Conservation (phyloP, 2,329 filamentous ascomycete species). For the Pestalotiopsis sp. region DNA sequence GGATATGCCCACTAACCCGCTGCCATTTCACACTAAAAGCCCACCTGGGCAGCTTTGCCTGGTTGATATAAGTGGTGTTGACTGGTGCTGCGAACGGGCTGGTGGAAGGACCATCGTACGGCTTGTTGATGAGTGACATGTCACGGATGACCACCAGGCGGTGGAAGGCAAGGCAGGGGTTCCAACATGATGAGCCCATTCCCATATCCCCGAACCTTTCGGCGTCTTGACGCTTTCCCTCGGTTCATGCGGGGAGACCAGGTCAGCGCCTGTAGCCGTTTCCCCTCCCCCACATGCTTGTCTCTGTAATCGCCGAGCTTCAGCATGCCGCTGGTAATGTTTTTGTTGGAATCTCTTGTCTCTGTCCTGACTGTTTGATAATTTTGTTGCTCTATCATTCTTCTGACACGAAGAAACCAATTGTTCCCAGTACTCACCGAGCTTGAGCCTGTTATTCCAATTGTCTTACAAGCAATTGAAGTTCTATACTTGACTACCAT, state of each 20-base stretch:
- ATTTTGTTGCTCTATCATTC: not conserved
- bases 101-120: not conserved
- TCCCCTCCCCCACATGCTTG: slow-evolving; percentile 5
- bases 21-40: not conserved
- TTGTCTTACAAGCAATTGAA: not conserved
- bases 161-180: not conserved
- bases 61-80: not conserved
- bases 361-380: not conserved
- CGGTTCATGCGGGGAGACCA: slow-evolving; percentile 33
- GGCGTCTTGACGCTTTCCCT: slow-evolving; percentile 27
- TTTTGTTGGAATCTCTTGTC: not conserved
- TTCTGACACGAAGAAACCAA: not conserved
- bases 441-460: not conserved
- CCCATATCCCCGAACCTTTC: not conserved
- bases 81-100: not conserved
- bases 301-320: slow-evolving; percentile 4
- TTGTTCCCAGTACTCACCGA: not conserved
- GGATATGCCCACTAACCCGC: not conserved
- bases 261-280: not conserved
- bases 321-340: not conserved
- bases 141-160: not conserved
- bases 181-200: not conserved
- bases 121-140: not conserved
- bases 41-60: not conserved
- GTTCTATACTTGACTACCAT: not conserved